Conservation (phyloP, 352 stramenopile species). For the Phytophthora chlamydospora region DNA sequence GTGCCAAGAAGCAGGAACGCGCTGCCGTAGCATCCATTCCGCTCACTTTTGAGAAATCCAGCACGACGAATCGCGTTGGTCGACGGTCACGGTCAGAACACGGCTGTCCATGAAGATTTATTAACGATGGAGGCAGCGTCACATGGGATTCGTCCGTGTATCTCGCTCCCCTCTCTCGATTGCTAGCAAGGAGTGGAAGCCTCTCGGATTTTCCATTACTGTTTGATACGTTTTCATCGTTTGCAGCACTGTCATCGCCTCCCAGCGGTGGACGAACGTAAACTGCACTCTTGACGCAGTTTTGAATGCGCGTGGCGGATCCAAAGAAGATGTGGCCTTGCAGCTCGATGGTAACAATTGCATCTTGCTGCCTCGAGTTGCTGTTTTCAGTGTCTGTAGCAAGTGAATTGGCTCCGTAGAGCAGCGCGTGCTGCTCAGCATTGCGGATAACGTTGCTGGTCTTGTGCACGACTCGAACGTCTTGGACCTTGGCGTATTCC, state of each 20-base stretch:
- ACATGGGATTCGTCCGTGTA: conserved; percentile 24
- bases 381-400: conserved; percentile 14
- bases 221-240: background rate
- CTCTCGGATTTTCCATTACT: conserved; percentile 8
- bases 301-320: conserved; percentile 71
- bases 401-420: conserved; percentile 37
- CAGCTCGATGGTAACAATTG: conserved; percentile 70
- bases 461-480: conserved; percentile 61
- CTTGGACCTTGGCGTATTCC: conserved; percentile 71
- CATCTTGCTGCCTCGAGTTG: conserved; percentile 42
- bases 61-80: conserved; percentile 71
- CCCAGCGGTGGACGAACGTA: conserved; percentile 37
- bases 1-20: conserved; percentile 68
- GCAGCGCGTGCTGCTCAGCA: conserved; percentile 59
- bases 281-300: conserved; percentile 68
- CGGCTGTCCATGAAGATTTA: conserved; percentile 52
- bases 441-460: conserved; percentile 73
- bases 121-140: conserved; percentile 23
- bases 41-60: conserved; percentile 82
- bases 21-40: conserved; percentile 82
- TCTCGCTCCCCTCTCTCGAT: conserved; percentile 2
- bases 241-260: background rate
- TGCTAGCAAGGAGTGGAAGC: conserved; percentile 17
- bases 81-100: conserved; percentile 37
- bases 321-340: conserved; percentile 85